Conservation (phyloP, 257 asterid genomes). For the Prunella vulgaris region DNA sequence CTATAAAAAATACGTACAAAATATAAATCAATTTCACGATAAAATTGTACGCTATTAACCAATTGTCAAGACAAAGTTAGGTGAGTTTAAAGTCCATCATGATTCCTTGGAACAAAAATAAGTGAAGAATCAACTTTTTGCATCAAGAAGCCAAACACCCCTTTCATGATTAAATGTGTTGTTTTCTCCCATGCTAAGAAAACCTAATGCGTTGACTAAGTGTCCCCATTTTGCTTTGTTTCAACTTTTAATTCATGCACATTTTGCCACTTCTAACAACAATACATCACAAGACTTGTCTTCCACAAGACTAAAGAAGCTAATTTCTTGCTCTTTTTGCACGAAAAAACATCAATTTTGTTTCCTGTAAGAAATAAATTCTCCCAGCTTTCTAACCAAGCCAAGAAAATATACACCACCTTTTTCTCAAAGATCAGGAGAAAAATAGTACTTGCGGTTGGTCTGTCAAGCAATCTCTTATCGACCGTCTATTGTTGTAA, state of each 20-base stretch:
- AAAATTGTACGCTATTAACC: too few relatives aligned
- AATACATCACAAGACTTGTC: constrained; percentile 15
- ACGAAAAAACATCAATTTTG: not conserved
- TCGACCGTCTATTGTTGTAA: constrained; percentile 29
- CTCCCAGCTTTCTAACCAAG: not conserved
- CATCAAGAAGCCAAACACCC: constrained; percentile 25
- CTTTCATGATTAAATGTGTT: constrained; percentile 13
- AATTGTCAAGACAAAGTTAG: not conserved
- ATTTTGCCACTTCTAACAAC: not conserved
- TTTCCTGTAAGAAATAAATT: not conserved
- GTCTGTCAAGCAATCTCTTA: constrained; percentile 1
- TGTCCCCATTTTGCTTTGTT: not conserved
- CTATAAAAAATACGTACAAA: too few relatives aligned
- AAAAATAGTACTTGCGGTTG: not conserved
- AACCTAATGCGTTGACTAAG: constrained; percentile 2
- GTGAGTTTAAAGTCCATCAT: not conserved
- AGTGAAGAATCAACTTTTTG: constrained; percentile 21
- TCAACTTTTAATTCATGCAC: not conserved
- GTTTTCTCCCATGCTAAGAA: constrained; percentile 14
- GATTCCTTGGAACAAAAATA: not conserved
- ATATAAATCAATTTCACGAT: too few relatives aligned
- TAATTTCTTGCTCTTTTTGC: not conserved
- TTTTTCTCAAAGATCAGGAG: too few relatives aligned
- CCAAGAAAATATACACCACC: not conserved
- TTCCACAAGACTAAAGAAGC: not conserved